Base-by-base conservation (phyloP, 2,329 filamentous ascomycete species). In the Penicillium sp. region DNA sequence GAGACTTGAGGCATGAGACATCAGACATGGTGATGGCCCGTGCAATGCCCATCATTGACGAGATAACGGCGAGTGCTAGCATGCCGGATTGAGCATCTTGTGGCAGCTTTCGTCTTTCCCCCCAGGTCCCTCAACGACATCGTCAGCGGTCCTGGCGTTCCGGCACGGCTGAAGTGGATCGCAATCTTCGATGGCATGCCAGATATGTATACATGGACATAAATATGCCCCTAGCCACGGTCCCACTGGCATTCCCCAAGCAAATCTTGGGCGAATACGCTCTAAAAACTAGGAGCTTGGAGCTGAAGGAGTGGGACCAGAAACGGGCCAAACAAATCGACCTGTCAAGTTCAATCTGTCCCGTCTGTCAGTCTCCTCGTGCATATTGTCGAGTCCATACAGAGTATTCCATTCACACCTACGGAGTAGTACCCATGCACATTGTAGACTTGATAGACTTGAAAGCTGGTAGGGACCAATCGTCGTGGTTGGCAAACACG, bases 121-220 rank as follows among this genome's bases (percentile, higher is more conserved):
- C 13, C 18, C n/a, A 24, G 23, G 23, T 24, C 13, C 26, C 24
- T 44, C 28, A 21, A 55, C 52, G 48, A 52, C 36, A 48, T 51
- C 44, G 42, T 31, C 10, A 36, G 43, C 19, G 11, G 9, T 16
- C 26, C 24, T 23, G 33, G 23, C 34, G 29, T 7, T 45, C 42
- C 18, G 29, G 28, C 31, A 24, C 16, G 48, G 36, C 33, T 37
- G 5, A 42, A 29, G 47, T 54, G 51, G 51, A 59, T 48, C 50
- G 52, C 52, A 56, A 60, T 58, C 43, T 52, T 21, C 24, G 31
- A 42, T 52, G 52, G 52, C 46, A 60, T 60, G 44, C 50, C 45
- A 33, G 33, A 51, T 52, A 28, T 28, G 29, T 5, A 14, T 7
- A 7, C 11, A 21, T 21, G 16, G 5, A 33, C 6, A 4, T 9